These are phyloP conservation scores for Basipetospora sp. DNA, from an alignment of 2,329 filamentous ascomycete species.

Conservation along the genomic window DNA sequence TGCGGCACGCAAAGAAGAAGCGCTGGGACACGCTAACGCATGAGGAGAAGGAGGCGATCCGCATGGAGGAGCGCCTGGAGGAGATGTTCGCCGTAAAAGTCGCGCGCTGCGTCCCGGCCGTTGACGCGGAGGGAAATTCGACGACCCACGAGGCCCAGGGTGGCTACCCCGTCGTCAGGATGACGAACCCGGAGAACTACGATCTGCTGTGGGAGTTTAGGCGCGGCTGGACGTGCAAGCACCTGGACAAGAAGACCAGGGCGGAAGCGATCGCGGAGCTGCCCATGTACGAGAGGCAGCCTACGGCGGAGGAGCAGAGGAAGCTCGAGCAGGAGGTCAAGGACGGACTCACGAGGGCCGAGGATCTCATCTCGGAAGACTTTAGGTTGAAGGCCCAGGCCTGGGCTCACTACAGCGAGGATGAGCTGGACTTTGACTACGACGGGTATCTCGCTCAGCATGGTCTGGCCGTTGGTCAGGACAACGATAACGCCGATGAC, in stretches of 20 bases:
- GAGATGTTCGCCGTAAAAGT: conserved; percentile 15
- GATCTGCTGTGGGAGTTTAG: conserved; percentile 8
- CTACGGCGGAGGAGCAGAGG: conserved; percentile 1
- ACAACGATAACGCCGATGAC: not conserved
- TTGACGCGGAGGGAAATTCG: not conserved
- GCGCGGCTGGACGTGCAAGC: conserved; percentile 7
- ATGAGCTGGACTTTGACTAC: conserved; percentile 6
- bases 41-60: conserved; percentile 23
- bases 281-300: conserved; percentile 7
- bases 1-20: conserved; percentile 30
- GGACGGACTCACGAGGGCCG: not conserved
- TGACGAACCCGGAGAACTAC: conserved; percentile 8
- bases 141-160: not conserved
- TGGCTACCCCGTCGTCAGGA: conserved; percentile 3
- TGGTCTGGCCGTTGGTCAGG: not conserved
- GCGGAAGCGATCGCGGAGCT: conserved; percentile 5
- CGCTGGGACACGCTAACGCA: conserved; percentile 24
- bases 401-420: conserved; percentile 10
- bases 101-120: conserved; percentile 1
- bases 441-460: not conserved
- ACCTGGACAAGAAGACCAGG: conserved; percentile 2
- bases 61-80: conserved; percentile 11
- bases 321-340: not conserved
- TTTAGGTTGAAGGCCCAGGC: conserved; percentile 13
- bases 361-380: conserved; percentile 10